These are phyloP conservation scores for Debaryomyces udenii DNA, from an alignment of 1,139 yeast genomes.

Conservation along the genomic window DNA sequence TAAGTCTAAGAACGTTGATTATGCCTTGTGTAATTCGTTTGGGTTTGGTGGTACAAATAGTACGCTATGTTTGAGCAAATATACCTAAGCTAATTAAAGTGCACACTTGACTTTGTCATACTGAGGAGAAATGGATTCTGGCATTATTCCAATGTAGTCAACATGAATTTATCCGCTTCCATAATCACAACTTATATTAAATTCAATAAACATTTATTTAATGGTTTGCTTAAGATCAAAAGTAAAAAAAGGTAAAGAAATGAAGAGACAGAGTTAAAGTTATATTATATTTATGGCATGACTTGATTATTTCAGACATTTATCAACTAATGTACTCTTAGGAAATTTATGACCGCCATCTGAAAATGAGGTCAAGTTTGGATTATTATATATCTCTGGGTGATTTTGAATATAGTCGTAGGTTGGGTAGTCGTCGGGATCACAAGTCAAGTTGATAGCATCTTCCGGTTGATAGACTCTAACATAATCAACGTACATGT, in stretches of 20 bases:
- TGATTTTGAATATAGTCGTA: slow-evolving; percentile 70
- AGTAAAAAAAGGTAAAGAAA: too few species aligned
- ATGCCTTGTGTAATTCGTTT: slow-evolving; percentile 85
- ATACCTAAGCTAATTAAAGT: slow-evolving; percentile 1
- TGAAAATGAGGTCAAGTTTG: slow-evolving; percentile 66
- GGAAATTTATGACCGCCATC: slow-evolving; percentile 71
- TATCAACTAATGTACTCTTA: slow-evolving; percentile 30
- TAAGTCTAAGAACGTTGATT: slow-evolving; percentile 41
- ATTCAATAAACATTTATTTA: too few species aligned
- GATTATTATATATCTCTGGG: slow-evolving; percentile 60
- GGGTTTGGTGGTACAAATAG: slow-evolving; percentile 98
- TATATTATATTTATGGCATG: too few species aligned
- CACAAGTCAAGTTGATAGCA: slow-evolving; percentile 61
- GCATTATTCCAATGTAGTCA: too few species aligned
- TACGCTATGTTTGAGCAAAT: slow-evolving; percentile 39
- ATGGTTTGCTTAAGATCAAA: too few species aligned
- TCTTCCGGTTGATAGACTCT: slow-evolving; percentile 75
- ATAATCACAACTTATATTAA: too few species aligned
- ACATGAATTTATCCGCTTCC: too few species aligned
- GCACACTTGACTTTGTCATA: neutral
- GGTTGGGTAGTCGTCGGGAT: slow-evolving; percentile 75
- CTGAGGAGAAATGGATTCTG: too few species aligned
- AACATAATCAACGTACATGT: slow-evolving; percentile 71
- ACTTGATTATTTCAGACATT: too few species aligned
- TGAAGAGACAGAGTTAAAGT: too few species aligned